A percentile compares a stretch with the other conserved stretches of the same genome.
These are phyloP conservation scores for Parathielavia hyrcaniae DNA, from an alignment of 495 filamentous ascomycete genomes.

Conservation along the genomic window DNA sequence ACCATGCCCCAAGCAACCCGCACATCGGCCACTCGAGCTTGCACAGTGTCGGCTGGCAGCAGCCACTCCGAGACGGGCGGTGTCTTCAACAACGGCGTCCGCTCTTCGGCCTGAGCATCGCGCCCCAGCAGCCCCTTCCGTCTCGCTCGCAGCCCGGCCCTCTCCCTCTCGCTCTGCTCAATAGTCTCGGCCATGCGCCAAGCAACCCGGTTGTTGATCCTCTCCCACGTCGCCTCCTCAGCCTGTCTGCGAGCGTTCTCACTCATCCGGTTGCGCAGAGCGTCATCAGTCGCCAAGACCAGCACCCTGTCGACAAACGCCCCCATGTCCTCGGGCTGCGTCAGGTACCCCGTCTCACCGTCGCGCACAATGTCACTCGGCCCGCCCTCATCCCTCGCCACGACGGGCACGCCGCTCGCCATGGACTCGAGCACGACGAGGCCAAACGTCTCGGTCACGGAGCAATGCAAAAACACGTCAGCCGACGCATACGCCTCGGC, in stretches of 20 bases:
- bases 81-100: too few species aligned
- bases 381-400: slow-evolving; percentile 2
- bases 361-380: slow-evolving; percentile 4
- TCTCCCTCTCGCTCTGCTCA: not conserved
- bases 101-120: not conserved
- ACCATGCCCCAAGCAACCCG: not conserved
- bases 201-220: slow-evolving; percentile 4
- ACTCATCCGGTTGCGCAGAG: not conserved
- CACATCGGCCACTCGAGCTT: not conserved
- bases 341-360: not conserved
- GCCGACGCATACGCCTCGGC: slow-evolving; percentile 1
- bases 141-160: not conserved
- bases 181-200: slow-evolving; percentile 3
- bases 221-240: slow-evolving; percentile 7
- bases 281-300: not conserved
- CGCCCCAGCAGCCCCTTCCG: not conserved
- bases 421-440: slow-evolving; percentile 4
- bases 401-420: slow-evolving; percentile 4
- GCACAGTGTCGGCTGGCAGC: not conserved
- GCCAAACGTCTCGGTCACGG: not conserved
- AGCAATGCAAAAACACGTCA: slow-evolving; percentile 4
- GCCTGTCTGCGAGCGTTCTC: not conserved
- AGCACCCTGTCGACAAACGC: slow-evolving; percentile 1
- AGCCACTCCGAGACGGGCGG: not conserved
- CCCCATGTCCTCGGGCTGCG: not conserved